phyloP scores from a whole-genome alignment of 2,329 filamentous ascomycete genomes.

The Monosporascus sp. region DNA sequence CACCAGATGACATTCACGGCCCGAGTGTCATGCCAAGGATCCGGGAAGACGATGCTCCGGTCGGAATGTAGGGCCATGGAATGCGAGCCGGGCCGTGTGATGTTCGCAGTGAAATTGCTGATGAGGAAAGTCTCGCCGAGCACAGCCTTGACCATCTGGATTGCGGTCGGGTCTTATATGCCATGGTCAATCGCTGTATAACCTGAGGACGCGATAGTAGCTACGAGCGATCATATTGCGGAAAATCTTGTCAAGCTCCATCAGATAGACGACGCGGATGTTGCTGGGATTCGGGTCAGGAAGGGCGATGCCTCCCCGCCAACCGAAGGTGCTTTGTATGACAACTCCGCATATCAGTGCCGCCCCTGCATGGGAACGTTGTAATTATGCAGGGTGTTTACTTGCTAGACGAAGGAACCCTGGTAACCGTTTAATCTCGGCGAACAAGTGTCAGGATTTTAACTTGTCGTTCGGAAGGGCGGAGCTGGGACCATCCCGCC shows the following conservation, averaged over 20 bases:
- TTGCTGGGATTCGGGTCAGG: constrained; percentile 14
- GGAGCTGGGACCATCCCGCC: too few species aligned
- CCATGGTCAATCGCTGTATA: too few species aligned
- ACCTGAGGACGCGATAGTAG: too few species aligned
- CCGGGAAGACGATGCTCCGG: constrained; percentile 25
- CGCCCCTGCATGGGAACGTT: too few species aligned
- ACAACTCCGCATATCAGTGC: too few species aligned
- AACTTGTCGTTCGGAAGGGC: too few species aligned
- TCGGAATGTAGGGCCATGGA: constrained; percentile 29
- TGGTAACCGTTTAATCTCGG: too few species aligned
- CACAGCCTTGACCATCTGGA: constrained; percentile 6
- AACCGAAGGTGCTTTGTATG: too few species aligned
- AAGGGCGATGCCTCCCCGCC: too few species aligned
- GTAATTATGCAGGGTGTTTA: too few species aligned
- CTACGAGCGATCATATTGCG: constrained; percentile 8
- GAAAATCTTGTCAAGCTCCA: constrained; percentile 12
- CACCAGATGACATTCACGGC: constrained; percentile 26
- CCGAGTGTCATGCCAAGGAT: constrained; percentile 22
- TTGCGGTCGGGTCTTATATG: constrained; percentile 4
- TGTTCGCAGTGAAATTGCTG: constrained; percentile 31
- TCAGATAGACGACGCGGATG: constrained; percentile 12
- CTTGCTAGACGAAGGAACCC: too few species aligned
- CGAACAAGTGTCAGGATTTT: too few species aligned
- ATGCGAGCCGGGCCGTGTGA: constrained; percentile 26
- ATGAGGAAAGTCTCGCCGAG: constrained; percentile 19